These are phyloP conservation scores for Caloboletus inedulis DNA, from an alignment of 1,284 basidiomycete species.

Conservation along the genomic window DNA sequence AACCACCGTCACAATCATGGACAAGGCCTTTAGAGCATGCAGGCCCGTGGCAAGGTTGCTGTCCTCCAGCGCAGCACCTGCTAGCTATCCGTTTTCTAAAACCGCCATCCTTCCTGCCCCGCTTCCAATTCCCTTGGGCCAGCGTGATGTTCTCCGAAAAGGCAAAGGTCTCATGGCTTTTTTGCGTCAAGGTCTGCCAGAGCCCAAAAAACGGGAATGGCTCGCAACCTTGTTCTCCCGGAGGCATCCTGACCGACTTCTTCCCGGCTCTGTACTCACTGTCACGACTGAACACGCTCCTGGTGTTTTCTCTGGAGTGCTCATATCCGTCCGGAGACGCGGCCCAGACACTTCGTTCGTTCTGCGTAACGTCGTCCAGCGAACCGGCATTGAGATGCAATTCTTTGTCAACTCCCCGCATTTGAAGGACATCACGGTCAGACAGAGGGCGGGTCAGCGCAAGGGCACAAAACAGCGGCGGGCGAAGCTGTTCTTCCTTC, in stretches of 20 bases:
- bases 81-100: slow-evolving; percentile 74
- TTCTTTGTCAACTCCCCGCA: slow-evolving; percentile 83
- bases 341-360: slow-evolving; percentile 82
- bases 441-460: slow-evolving; percentile 56
- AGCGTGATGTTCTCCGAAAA: slow-evolving; percentile 43
- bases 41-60: slow-evolving; percentile 21
- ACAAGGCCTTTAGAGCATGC: slow-evolving; percentile 17
- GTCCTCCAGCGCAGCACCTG: slow-evolving; percentile 23
- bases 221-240: slow-evolving; percentile 69
- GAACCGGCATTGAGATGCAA: slow-evolving; percentile 88
- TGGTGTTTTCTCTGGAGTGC: slow-evolving; percentile 79
- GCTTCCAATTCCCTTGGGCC: slow-evolving; percentile 42
- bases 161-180: slow-evolving; percentile 81
- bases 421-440: slow-evolving; percentile 79
- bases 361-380: slow-evolving; percentile 83
- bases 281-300: slow-evolving; percentile 72
- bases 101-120: slow-evolving; percentile 55
- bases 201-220: slow-evolving; percentile 65
- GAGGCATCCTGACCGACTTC: slow-evolving; percentile 61
- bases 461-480: slow-evolving; percentile 55
- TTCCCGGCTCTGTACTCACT: slow-evolving; percentile 78
- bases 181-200: slow-evolving; percentile 62
- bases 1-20: neutral
- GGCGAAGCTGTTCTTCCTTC: slow-evolving; percentile 76
- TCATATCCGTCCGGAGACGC: slow-evolving; percentile 75